Base-by-base conservation (phyloP, 2,329 filamentous ascomycete species). In the Clarireedia paspali region DNA sequence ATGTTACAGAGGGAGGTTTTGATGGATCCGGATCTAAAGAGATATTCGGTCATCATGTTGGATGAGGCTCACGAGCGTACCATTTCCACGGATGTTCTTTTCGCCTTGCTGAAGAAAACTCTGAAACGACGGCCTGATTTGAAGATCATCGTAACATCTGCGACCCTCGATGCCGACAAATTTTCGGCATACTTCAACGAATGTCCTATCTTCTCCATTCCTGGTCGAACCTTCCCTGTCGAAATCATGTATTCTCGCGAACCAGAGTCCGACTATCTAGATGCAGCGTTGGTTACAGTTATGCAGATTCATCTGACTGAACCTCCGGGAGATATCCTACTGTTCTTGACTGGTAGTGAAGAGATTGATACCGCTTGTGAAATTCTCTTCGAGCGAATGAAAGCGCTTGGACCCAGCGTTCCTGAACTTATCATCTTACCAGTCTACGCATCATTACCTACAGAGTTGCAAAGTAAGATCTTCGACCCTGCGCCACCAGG, bases 81-180 rank as follows among this genome's bases (percentile, higher is more conserved):
- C 0, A 85, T 99, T 59, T 90, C 92, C 20, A 99, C 95, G 7
- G 94, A 99, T 77, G 94, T 99, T 60, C 78, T 99, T 57, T 97
- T 99, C 88, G 94, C 91, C 55, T 79, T 99, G 58, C 77, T 99
- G 59, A 99, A 99, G 76, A 89, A 95, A 69, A 86, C 97, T 44
- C 84, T 91, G 36, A 73, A 79, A 64, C 83, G 91, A 66, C 82
- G 94, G 57, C 82, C 89, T 4, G 94, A 99, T 71, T 78, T 99
- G 67, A 99, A 99, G 77, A 89, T 99, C 68, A 94, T 99, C 68
- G 94, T 99, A 79, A 99, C 97, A 85, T 97, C 92, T 69, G 94
- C 94, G 58, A 99, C 94, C 9, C 81, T 99, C 53, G 94, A 99
- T 74, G 94, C 94, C 5, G 87, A 96, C 69, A 99, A 99, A 74